phyloP scores from a whole-genome alignment of 257 asterid species.

The Plantago ovata region DNA sequence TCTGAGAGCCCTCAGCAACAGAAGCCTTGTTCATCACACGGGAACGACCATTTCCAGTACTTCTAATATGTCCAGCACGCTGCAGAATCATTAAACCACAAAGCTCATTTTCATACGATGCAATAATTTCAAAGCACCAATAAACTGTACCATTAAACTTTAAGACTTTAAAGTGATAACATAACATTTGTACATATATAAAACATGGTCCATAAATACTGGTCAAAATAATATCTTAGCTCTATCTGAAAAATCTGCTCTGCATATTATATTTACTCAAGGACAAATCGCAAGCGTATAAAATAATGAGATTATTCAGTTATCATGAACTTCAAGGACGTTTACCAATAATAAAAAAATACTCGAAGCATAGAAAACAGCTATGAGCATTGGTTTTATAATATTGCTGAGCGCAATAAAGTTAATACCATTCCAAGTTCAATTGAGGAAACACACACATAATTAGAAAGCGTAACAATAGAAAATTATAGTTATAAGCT shows the following conservation, averaged over 20 bases:
- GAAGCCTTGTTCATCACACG: slow-evolving; percentile 31
- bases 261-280: neutral
- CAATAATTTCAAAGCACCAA: neutral
- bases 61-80: slow-evolving; percentile 28
- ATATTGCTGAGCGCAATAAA: too few relatives aligned
- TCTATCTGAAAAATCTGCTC: neutral
- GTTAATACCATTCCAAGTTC: too few relatives aligned
- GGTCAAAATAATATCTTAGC: neutral
- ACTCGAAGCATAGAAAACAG: too few relatives aligned
- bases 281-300: too few relatives aligned
- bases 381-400: too few relatives aligned
- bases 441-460: neutral
- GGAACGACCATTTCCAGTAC: slow-evolving; percentile 22
- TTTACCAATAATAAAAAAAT: too few relatives aligned
- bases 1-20: slow-evolving; percentile 45
- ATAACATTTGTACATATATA: neutral
- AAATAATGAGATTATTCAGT: too few relatives aligned
- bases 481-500: neutral
- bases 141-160: neutral
- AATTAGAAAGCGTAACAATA: too few relatives aligned
- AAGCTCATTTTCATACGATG: neutral
- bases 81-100: slow-evolving; percentile 21
- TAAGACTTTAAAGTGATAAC: neutral
- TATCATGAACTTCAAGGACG: too few relatives aligned
- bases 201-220: neutral